Percentiles rank a stretch among this genome's conserved stretches.
Conservation (phyloP, 2,329 filamentous ascomycete species). For the Aureobasidium sp. region DNA sequence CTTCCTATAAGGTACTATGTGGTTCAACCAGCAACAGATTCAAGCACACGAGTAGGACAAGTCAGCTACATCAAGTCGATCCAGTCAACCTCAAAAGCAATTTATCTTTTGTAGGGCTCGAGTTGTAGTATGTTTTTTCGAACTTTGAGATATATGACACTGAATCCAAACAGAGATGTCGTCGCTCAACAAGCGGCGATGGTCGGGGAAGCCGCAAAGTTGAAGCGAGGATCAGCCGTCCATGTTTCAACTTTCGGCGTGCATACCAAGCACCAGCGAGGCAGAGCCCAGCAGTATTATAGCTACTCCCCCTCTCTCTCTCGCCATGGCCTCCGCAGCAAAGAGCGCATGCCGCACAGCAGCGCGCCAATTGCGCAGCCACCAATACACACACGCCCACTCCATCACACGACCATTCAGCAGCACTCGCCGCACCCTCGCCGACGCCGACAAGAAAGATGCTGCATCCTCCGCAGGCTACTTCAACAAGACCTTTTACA, state of each 20-base stretch:
- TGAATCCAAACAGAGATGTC: not conserved
- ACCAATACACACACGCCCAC: not conserved
- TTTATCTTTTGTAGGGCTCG: too few species aligned
- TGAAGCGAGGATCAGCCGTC: not conserved
- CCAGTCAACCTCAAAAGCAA: too few species aligned
- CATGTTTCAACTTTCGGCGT: not conserved
- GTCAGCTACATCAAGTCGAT: too few species aligned
- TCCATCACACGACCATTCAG: not conserved
- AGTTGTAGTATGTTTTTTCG: too few species aligned
- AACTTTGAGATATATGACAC: too few species aligned
- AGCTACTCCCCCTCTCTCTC: not conserved
- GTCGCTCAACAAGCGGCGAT: not conserved
- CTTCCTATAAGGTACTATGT: too few species aligned
- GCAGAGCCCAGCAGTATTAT: not conserved
- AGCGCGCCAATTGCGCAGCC: not conserved
- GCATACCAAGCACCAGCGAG: not conserved
- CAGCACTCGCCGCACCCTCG: constrained; percentile 1
- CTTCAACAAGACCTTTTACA: constrained; percentile 15
- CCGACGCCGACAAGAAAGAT: not conserved
- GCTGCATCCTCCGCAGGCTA: constrained; percentile 12
- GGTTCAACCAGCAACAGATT: too few species aligned
- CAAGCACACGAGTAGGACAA: too few species aligned
- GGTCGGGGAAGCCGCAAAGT: not conserved
- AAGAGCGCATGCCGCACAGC: constrained; percentile 3
- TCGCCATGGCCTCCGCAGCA: constrained; percentile 8